A percentile compares a stretch with the other conserved stretches of the same genome.
These are phyloP conservation scores for Myrmaecium sp. DNA, from an alignment of 2,329 filamentous ascomycete species.

Conservation along the genomic window DNA sequence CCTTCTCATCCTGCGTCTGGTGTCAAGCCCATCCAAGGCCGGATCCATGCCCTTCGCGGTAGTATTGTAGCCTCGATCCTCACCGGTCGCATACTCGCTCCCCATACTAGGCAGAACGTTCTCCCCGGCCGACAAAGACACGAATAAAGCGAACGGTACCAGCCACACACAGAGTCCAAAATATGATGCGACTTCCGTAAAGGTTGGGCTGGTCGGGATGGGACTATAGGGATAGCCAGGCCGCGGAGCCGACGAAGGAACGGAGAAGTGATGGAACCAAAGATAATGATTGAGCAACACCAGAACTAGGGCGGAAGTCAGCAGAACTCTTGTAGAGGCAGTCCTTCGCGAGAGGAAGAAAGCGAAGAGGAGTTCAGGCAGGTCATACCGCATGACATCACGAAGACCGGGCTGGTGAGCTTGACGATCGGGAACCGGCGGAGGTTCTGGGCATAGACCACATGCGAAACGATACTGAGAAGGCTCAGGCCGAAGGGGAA, in stretches of 20 bases:
- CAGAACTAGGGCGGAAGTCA: constrained; percentile 36
- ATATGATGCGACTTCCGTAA: constrained; percentile 88
- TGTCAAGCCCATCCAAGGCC: constrained; percentile 13
- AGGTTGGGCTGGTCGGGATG: constrained; percentile 53
- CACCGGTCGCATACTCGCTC: constrained; percentile 50
- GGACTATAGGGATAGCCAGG: constrained; percentile 43
- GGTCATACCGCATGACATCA: constrained; percentile 64
- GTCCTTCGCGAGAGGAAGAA: not conserved
- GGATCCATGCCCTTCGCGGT: constrained; percentile 26
- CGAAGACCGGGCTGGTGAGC: constrained; percentile 71
- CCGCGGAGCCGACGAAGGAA: constrained; percentile 31
- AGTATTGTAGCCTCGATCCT: constrained; percentile 33
- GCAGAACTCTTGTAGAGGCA: not conserved
- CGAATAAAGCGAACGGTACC: constrained; percentile 86
- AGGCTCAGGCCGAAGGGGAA: constrained; percentile 62
- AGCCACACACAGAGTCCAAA: constrained; percentile 96
- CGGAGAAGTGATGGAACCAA: constrained; percentile 88
- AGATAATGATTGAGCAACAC: constrained; percentile 84
- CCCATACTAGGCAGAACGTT: constrained; percentile 91
- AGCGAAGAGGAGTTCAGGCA: not conserved
- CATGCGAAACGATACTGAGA: constrained; percentile 63
- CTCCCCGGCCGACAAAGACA: constrained; percentile 82
- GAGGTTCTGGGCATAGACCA: constrained; percentile 80
- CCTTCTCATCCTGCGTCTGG: constrained; percentile 30
- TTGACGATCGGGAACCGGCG: constrained; percentile 61